These are phyloP conservation scores for Aureobasidium sp. DNA, from an alignment of 2,329 filamentous ascomycete species.

Conservation along the genomic window DNA sequence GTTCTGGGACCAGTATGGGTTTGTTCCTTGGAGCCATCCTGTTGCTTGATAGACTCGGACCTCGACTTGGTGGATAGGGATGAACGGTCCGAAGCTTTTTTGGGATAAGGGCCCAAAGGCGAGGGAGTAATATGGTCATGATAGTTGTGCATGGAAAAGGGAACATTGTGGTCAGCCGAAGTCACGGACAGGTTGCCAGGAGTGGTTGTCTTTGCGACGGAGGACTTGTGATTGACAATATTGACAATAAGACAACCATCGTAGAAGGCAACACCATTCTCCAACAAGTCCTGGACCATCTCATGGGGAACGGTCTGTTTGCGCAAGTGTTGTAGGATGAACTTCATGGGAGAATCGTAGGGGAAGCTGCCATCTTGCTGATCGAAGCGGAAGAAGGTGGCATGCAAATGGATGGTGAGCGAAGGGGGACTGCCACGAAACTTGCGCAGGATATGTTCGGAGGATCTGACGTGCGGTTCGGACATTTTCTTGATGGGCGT, in stretches of 20 bases:
- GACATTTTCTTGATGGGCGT: conserved; percentile 22
- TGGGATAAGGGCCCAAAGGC: conserved; percentile 66
- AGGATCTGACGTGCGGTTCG: conserved; percentile 54
- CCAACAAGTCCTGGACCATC: conserved; percentile 69
- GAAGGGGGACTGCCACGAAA: conserved; percentile 69
- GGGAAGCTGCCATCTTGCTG: conserved; percentile 86
- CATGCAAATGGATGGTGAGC: conserved; percentile 76
- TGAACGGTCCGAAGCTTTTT: conserved; percentile 23
- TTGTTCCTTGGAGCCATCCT: conserved; percentile 17
- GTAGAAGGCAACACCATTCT: conserved; percentile 72
- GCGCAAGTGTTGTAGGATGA: conserved; percentile 70
- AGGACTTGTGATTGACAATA: conserved; percentile 78
- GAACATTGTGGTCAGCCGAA: conserved; percentile 52
- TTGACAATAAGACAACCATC: conserved; percentile 92
- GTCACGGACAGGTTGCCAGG: conserved; percentile 39
- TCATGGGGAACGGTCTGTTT: conserved; percentile 80
- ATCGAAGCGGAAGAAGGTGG: conserved; percentile 84
- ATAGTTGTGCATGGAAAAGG: conserved; percentile 87
- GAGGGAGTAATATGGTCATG: conserved; percentile 88
- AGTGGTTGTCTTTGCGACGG: conserved; percentile 48
- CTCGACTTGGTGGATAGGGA: conserved; percentile 40
- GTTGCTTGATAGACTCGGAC: conserved; percentile 41
- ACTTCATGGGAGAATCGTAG: conserved; percentile 86
- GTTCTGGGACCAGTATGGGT: conserved; percentile 48
- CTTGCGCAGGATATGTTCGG: conserved; percentile 75